Evolutionary conservation across 2,329 filamentous ascomycete genomes (phyloP).

Genomic region (Colletotrichum endophyticum): DNA sequence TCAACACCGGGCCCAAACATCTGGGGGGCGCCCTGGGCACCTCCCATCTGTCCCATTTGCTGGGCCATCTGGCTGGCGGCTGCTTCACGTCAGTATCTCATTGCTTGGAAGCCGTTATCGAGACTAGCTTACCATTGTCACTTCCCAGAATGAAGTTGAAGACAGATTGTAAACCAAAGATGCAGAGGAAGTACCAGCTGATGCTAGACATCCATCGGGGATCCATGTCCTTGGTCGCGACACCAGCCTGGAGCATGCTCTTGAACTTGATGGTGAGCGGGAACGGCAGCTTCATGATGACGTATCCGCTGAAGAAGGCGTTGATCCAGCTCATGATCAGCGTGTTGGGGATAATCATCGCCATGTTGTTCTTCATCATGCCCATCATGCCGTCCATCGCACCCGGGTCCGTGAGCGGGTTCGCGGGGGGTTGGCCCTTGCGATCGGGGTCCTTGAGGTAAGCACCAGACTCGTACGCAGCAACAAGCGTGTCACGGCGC

Average conservation of each 20-base stretch:
- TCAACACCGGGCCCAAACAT: constrained; percentile 94
- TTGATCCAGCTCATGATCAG: constrained; percentile 99
- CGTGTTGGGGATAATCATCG: constrained; percentile 99
- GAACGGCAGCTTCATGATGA: constrained; percentile 98
- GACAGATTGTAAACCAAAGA: constrained; percentile 95
- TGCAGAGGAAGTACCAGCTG: constrained; percentile 98
- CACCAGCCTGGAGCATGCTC: constrained; percentile 97
- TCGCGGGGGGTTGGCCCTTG: constrained; percentile 85
- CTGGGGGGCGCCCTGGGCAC: constrained; percentile 59
- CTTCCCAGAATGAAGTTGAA: constrained; percentile 97
- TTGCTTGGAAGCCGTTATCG: background rate
- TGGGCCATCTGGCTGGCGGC: constrained; percentile 91
- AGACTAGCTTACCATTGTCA: constrained; percentile 78
- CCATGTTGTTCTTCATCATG: constrained; percentile 99
- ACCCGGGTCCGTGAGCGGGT: constrained; percentile 93
- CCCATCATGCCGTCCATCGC: constrained; percentile 99
- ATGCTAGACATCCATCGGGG: constrained; percentile 98
- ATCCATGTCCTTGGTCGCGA: constrained; percentile 94
- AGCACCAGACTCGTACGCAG: constrained; percentile 82
- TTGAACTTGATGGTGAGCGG: constrained; percentile 99
- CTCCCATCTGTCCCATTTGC: constrained; percentile 84
- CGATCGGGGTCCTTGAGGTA: constrained; percentile 90
- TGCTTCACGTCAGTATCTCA: constrained; percentile 44
- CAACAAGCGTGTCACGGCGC: constrained; percentile 81
- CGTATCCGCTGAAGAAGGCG: constrained; percentile 97